Evolutionary conservation across 352 stramenopile species (phyloP), one percentile per base, ranked within the genome.

Genomic region (Phytophthora lateralis): DNA sequence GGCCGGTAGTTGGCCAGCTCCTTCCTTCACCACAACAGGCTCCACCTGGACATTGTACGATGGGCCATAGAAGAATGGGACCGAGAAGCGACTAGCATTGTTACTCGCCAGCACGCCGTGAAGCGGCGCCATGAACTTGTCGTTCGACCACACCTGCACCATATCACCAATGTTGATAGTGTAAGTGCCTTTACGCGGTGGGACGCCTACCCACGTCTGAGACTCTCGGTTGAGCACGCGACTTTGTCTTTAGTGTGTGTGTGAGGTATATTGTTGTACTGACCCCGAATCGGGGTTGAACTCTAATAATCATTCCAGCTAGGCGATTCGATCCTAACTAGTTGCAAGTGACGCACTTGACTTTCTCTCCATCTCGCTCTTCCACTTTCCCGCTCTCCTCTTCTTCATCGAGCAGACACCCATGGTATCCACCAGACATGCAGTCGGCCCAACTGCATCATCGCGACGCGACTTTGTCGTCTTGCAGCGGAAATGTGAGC

Each of bases 91-190:
- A 12, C 71, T 63, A 11, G 39, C 32, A 0, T 42, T 18, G 6
- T 50, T 54, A 42, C 71, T 73, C 3, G 69, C 68, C 9, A 85
- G 48, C 39, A 89, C 77, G 27, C 80, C 75, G 38, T 89, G 80
- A 49, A 89, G 15, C 12, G 77, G 77, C 6, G 77, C 76, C 17
- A 71, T 34, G 44, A 82, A 88, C 54, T 69, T 63, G 60, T 82
- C 78, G 47, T 85, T 84, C 0, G 81, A 83, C 66, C 75, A 85
- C 21, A 88, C 67, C 30, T 85, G 75, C 26, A 86, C 51, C 69
- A 85, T 81, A 63, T 90, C 77, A 26, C 75, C 77, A 20, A 82
- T 79, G 55, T 86, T 89, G 60, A 89, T 80, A 37, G 83, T 71
- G 30, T 81, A 75, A 8, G 26, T 30, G 26, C 26, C 26, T 30